Base-by-base conservation (phyloP, 192 early-diverging fungal species). In the Irineochytrium annulatum region DNA sequence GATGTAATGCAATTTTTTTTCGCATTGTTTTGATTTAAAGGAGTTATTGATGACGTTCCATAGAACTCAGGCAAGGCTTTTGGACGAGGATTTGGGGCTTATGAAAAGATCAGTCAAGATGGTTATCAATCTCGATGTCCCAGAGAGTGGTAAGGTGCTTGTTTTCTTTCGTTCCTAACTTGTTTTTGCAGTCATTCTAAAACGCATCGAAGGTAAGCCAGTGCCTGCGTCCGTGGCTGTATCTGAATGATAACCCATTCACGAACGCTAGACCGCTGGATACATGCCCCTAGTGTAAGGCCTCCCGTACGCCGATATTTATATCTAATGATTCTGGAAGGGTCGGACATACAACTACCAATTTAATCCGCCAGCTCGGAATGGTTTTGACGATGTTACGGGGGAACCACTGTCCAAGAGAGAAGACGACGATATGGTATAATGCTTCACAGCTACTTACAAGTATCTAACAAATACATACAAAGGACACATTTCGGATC, bases 271-370 rank as follows among this genome's bases (percentile, higher is more conserved):
- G 93, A 93, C 77, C 87, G 95, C 30, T 98, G 91, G 86, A 89
- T 98, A 49, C 95, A 98, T 69, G 85, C 73, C 13, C 58, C 79
- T 0, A 67, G 66, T 39, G 71, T 73, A 59, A 33, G 70, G 34
- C 35, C 1, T 13, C 0, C 11, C 0, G 20, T 1, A 19, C 34
- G 20, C n/a, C n/a, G n/a, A n/a, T n/a, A n/a, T n/a, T n/a, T n/a
- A n/a, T n/a, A n/a, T n/a, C 43, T 28, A 19, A 17, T 46, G 57
- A 0, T 48, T n/a, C n/a, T 26, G 45, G 8, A 3, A 88, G 34
- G 95, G 95, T 3, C 82, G 95, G 3, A 92, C 94, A 13, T 98
- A 98, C 77, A 97, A 98, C 58, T 56, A 91, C 59, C 80, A 76
- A 3, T 98, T 94, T 72, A 98, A 97, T 58, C 94, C 95, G 34